Percentiles rank a stretch among this genome's conserved stretches.
Conservation (phyloP, 1,284 basidiomycete species). For the Moesziomyces sp. region DNA sequence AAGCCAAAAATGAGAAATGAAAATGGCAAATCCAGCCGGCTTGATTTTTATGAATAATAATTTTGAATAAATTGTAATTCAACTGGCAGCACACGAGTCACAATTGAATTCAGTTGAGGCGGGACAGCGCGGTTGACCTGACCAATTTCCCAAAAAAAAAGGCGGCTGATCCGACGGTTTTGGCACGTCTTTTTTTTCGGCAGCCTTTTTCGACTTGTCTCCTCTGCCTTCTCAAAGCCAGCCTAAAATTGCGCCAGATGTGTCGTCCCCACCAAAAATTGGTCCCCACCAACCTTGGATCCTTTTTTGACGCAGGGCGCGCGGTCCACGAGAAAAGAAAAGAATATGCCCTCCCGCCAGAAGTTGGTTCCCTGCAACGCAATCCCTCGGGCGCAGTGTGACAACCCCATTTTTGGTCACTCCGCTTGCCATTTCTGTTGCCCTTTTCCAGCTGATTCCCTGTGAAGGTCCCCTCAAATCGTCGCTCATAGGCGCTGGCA, state of each 20-base stretch:
- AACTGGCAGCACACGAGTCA: neutral
- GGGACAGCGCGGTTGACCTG: neutral
- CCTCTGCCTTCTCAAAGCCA: too few species aligned
- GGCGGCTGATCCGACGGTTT: neutral
- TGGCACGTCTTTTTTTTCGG: neutral
- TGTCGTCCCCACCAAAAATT: neutral
- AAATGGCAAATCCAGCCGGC: neutral
- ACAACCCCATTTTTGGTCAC: too few species aligned
- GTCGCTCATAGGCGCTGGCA: too few species aligned
- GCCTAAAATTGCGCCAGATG: neutral
- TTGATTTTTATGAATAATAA: neutral
- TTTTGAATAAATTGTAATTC: neutral
- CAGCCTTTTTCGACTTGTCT: neutral
- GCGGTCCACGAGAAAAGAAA: too few species aligned
- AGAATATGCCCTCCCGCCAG: too few species aligned
- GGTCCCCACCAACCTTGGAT: too few species aligned
- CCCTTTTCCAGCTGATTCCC: too few species aligned
- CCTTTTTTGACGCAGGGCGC: too few species aligned
- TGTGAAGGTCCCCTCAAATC: too few species aligned
- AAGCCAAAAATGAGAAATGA: constrained; percentile 1
- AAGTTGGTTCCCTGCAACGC: too few species aligned
- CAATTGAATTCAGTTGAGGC: neutral
- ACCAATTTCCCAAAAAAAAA: neutral
- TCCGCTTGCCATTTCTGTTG: too few species aligned
- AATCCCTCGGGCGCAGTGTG: too few species aligned